phyloP scores from a whole-genome alignment of 1,284 basidiomycete species.

The Schizophyllum commune region DNA sequence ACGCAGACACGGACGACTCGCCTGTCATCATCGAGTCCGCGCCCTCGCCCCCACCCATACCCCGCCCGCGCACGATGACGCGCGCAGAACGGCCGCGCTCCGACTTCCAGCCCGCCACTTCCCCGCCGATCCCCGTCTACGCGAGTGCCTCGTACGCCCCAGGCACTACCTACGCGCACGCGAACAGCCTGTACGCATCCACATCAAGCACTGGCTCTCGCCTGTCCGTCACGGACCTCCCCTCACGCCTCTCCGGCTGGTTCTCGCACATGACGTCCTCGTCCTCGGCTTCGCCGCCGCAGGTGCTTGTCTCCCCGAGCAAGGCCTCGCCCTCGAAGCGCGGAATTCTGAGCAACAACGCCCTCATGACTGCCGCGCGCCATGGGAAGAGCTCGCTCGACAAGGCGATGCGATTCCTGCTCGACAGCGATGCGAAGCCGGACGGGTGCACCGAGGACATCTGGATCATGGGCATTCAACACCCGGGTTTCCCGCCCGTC shows the following conservation, averaged over 20 bases:
- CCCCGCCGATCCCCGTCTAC: constrained; percentile 10
- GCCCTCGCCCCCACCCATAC: constrained; percentile 14
- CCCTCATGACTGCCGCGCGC: constrained; percentile 47
- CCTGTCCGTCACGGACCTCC: constrained; percentile 25
- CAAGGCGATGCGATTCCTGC: constrained; percentile 74
- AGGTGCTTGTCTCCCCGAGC: background rate
- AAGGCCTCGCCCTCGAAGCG: background rate
- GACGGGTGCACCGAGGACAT: constrained; percentile 77
- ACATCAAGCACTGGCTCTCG: constrained; percentile 23
- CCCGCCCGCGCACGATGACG: constrained; percentile 33
- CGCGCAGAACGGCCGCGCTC: constrained; percentile 40
- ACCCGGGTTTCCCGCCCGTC: constrained; percentile 57
- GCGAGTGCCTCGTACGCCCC: constrained; percentile 10
- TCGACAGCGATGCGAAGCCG: constrained; percentile 77
- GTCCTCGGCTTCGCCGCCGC: background rate
- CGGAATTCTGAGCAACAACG: background rate
- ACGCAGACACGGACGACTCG: constrained; percentile 29
- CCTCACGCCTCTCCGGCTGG: constrained; percentile 67
- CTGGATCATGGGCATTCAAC: constrained; percentile 77
- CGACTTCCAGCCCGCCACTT: background rate
- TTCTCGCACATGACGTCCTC: constrained; percentile 61
- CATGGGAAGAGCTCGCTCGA: constrained; percentile 69
- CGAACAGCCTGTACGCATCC: constrained; percentile 17
- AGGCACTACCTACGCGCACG: constrained; percentile 1
- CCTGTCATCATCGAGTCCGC: constrained; percentile 42